phyloP scores from a whole-genome alignment of 2,329 filamentous ascomycete species.

The Botrytis elliptica region DNA sequence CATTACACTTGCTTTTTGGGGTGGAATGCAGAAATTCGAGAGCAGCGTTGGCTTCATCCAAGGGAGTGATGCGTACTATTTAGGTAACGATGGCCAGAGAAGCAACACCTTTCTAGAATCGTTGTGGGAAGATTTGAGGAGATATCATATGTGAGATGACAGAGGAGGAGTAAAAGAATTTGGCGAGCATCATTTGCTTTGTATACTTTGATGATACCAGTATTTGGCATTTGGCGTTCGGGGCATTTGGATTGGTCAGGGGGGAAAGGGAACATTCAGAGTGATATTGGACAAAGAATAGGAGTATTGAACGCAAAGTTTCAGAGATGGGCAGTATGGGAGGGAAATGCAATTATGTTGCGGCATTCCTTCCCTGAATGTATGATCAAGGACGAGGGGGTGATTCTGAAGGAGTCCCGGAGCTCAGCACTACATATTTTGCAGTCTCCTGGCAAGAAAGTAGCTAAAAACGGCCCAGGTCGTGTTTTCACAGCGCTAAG shows the following conservation, averaged over 20 bases:
- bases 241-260: neutral
- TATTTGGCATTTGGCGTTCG: conserved; percentile 24
- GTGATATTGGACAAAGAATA: neutral
- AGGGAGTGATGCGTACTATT: neutral
- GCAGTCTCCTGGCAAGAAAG: neutral
- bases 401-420: neutral
- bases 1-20: neutral
- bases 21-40: neutral
- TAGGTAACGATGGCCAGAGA: conserved; percentile 11
- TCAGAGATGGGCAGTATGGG: neutral
- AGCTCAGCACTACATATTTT: neutral
- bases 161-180: neutral
- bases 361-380: too few relatives aligned
- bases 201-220: conserved; percentile 32
- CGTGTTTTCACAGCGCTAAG: neutral
- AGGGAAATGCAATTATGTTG: neutral
- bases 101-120: neutral
- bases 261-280: neutral
- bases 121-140: neutral
- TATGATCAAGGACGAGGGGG: neutral
- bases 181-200: neutral
- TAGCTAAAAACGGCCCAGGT: neutral
- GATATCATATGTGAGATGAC: neutral
- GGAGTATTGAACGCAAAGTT: neutral
- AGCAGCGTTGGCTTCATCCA: neutral